Base-by-base conservation (phyloP, 164 flowering plant species). In the Litsea cubeba region DNA sequence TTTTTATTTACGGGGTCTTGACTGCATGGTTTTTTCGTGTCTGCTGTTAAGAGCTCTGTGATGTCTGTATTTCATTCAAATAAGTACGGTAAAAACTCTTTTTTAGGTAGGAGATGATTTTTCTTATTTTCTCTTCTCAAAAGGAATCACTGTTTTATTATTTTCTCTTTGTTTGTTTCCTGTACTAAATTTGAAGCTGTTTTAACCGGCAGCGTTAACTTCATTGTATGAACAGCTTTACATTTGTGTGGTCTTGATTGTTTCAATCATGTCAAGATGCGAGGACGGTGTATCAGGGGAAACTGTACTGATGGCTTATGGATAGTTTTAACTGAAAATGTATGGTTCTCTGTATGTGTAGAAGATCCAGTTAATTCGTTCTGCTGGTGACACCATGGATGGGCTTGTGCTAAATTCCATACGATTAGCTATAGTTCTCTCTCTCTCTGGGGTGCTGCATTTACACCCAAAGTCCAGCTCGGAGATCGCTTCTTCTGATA, bases 21-120 rank as follows among this genome's bases (percentile, higher is more conserved):
- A 28, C 46, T 66, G 69, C 69, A 66, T 66, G n/a, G n/a, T 66
- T 15, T 66, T 66, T 66, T 66, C 46, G 60, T 5, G 60, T 20
- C 60, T 54, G 60, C 60, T 54, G 60, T 54, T 54, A 54, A 54
- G 60, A 54, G 60, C 60, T 54, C 60, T 54, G 60, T 54, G 60
- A 54, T 54, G n/a, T 54, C 60, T 54, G 60, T 54, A 54, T 54
- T 20, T 54, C 60, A 54, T 54, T 54, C n/a, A 20, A 54, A 54
- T 54, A 18, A 40, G 60, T 2, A n/a, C 18, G 60, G 60, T 15
- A 54, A 14, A 15, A 54, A 40, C 46, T 40, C 10, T 40, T 40
- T 40, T 54, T 54, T 54, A 54, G 60, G 60, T 54, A 54, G 60
- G 60, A 54, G 60, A 54, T 54, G 60, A 12, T 54, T 54, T 54